Percentiles rank a stretch among this genome's conserved stretches.
These are phyloP conservation scores for Cladophialophora psammophila DNA, from an alignment of 2,329 filamentous ascomycete species.

Conservation along the genomic window DNA sequence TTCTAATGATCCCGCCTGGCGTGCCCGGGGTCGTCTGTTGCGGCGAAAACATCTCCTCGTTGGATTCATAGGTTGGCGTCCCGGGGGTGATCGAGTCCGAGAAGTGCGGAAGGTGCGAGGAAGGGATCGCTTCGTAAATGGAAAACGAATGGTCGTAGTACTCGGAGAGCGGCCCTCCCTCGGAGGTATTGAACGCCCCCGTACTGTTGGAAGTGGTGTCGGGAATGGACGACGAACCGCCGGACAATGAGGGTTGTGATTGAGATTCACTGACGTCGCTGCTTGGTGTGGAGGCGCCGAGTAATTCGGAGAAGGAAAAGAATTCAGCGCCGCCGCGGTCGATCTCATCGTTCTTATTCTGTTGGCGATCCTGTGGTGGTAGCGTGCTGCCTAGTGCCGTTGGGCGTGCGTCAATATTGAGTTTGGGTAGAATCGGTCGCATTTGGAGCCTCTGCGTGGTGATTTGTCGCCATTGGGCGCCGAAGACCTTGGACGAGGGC, in stretches of 20 bases:
- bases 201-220: conserved; percentile 34
- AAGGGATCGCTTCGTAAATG: conserved; percentile 70
- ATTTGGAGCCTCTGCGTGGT: conserved; percentile 38
- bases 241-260: conserved; percentile 35
- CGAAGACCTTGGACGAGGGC: conserved; percentile 31
- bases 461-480: conserved; percentile 39
- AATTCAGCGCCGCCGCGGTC: conserved; percentile 39
- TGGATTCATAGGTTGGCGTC: conserved; percentile 40
- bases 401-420: conserved; percentile 31
- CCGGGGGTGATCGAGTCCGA: conserved; percentile 36
- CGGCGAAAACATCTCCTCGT: conserved; percentile 37
- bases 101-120: conserved; percentile 62
- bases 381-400: conserved; percentile 5
- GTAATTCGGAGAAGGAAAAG: conserved; percentile 35
- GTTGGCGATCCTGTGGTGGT: background rate
- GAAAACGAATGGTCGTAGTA: conserved; percentile 83
- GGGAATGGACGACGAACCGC: conserved; percentile 25
- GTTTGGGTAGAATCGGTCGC: conserved; percentile 40
- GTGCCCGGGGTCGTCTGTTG: conserved; percentile 23
- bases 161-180: conserved; percentile 55
- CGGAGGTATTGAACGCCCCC: conserved; percentile 43
- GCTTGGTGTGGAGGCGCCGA: conserved; percentile 34
- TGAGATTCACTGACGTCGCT: conserved; percentile 39
- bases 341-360: conserved; percentile 21
- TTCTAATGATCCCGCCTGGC: conserved; percentile 37